Conservation (phyloP, 1,284 basidiomycete species). For the Retiboletus flavoniger region DNA sequence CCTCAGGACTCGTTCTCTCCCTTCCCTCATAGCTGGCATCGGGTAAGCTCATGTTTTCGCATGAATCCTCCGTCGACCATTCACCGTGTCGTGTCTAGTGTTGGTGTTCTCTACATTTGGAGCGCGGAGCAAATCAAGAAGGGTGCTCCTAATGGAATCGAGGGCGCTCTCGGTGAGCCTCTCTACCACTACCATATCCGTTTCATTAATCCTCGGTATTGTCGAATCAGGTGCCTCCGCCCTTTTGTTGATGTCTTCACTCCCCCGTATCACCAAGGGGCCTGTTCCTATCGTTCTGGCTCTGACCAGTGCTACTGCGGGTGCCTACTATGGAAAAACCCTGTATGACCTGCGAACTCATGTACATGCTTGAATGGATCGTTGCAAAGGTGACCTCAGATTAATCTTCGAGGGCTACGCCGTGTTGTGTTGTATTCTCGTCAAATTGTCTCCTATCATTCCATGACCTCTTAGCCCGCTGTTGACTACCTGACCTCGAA, state of each 20-base stretch:
- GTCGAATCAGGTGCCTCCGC: constrained; percentile 65
- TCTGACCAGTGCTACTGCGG: constrained; percentile 58
- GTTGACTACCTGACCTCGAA: neutral
- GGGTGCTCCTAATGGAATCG: constrained; percentile 69
- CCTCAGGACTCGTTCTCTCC: constrained; percentile 66
- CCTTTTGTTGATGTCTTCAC: constrained; percentile 73
- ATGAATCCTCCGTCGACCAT: neutral
- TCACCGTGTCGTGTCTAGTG: constrained; percentile 41
- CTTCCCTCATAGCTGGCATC: constrained; percentile 79
- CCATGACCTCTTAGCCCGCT: neutral
- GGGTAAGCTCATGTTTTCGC: constrained; percentile 44
- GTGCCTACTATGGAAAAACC: constrained; percentile 71
- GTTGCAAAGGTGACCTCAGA: neutral
- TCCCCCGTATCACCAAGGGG: constrained; percentile 73
- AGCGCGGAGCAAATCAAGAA: constrained; percentile 73
- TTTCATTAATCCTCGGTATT: neutral
- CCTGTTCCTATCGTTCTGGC: constrained; percentile 73
- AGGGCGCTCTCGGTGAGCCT: constrained; percentile 69
- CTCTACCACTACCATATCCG: neutral
- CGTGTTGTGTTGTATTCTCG: constrained; percentile 14
- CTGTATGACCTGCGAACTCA: constrained; percentile 47
- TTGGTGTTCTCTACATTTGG: constrained; percentile 75
- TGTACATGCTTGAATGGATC: constrained; percentile 19
- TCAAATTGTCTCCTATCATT: neutral
- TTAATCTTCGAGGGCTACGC: neutral